phyloP scores from a whole-genome alignment of 1,284 basidiomycete species.

The Austroboletus niveus region DNA sequence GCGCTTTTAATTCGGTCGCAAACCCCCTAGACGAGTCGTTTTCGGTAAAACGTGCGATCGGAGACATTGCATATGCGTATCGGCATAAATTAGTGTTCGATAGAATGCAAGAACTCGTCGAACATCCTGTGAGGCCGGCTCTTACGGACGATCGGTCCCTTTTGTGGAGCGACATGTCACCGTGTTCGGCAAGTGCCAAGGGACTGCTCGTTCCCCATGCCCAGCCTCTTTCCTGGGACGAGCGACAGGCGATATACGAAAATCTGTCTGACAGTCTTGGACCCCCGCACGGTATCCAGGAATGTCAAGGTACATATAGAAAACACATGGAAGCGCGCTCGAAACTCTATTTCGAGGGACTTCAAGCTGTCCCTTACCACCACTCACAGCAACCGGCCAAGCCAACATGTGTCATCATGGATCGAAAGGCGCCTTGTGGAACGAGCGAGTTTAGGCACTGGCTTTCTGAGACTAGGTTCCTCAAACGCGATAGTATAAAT shows the following conservation, averaged over 20 bases:
- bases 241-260: constrained; percentile 52
- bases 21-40: constrained; percentile 27
- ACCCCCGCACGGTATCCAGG: constrained; percentile 45
- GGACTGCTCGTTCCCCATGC: constrained; percentile 31
- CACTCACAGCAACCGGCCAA: constrained; percentile 10
- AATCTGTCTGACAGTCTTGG: constrained; percentile 49
- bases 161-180: constrained; percentile 18
- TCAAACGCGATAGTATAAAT: constrained; percentile 20
- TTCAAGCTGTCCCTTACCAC: constrained; percentile 23
- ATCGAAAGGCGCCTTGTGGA: constrained; percentile 13
- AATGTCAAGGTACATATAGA: constrained; percentile 52
- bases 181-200: constrained; percentile 16
- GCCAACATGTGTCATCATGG: constrained; percentile 5
- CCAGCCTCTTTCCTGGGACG: constrained; percentile 39
- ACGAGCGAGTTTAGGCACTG: constrained; percentile 32
- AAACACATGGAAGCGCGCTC: constrained; percentile 50
- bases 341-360: constrained; percentile 43
- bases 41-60: constrained; percentile 24
- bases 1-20: constrained; percentile 11
- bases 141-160: constrained; percentile 13
- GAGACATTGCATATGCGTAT: constrained; percentile 29
- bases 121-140: constrained; percentile 12
- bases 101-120: constrained; percentile 23
- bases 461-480: constrained; percentile 31
- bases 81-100: constrained; percentile 26